Percentiles rank a stretch among this genome's conserved stretches.
These are phyloP conservation scores for Phytophthora pseudosyringae DNA, from an alignment of 352 stramenopile species.

Conservation along the genomic window DNA sequence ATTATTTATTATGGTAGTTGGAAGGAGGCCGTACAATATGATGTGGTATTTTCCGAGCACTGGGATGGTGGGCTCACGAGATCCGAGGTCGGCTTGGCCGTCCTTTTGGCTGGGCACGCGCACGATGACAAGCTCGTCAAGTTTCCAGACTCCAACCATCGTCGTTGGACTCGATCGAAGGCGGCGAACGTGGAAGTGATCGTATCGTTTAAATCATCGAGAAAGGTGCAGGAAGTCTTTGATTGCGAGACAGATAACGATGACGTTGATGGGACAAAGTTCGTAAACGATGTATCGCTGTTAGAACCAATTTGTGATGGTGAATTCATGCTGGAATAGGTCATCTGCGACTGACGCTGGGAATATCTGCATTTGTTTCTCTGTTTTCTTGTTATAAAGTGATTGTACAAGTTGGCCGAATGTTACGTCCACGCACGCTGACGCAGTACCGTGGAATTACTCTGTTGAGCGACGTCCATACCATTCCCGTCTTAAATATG, in stretches of 20 bases:
- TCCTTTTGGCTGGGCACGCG: constrained; percentile 10
- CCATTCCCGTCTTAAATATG: no score
- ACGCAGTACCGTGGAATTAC: no score
- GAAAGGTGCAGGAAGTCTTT: background rate
- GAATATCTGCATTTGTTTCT: no score
- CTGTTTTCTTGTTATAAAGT: no score
- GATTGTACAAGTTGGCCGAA: no score
- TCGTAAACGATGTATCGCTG: constrained; percentile 2
- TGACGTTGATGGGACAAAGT: constrained; percentile 2
- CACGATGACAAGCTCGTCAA: constrained; percentile 17
- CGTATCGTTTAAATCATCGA: background rate
- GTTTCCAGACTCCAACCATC: constrained; percentile 28
- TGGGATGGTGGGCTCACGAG: constrained; percentile 36
- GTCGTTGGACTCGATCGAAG: background rate
- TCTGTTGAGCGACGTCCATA: no score
- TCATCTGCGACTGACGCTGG: no score
- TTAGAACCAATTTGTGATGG: background rate
- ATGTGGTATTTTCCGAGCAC: no score
- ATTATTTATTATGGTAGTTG: no score
- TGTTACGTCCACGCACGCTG: no score
- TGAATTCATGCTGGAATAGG: background rate
- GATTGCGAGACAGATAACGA: background rate
- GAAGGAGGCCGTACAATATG: no score
- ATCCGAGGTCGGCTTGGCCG: constrained; percentile 27
- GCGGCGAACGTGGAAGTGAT: constrained; percentile 1